Conservation (phyloP, 192 early-diverging fungal genomes). For the Irineochytrium annulatum region DNA sequence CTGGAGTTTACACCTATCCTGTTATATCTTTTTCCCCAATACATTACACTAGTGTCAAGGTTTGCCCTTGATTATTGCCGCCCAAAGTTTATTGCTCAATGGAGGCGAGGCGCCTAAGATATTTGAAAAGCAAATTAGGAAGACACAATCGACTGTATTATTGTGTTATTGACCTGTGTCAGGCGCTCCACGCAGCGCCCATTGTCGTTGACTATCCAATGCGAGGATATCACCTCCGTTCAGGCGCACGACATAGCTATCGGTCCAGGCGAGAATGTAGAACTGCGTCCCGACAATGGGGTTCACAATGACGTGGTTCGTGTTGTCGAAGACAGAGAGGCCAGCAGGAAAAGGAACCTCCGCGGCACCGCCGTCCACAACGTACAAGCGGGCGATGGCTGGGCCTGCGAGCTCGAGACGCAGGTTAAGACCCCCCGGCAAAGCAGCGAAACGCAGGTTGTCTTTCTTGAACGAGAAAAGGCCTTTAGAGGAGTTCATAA, state of each 20-base stretch:
- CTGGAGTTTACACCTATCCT: too few species aligned
- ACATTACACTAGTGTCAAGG: too few species aligned
- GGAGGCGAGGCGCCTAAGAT: too few species aligned
- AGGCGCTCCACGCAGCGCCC: too few species aligned
- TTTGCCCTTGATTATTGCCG: too few species aligned
- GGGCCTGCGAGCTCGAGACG: conserved; percentile 17
- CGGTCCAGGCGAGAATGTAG: conserved; percentile 26
- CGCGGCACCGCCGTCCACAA: conserved; percentile 14
- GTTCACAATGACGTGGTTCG: conserved; percentile 16
- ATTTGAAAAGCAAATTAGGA: too few species aligned
- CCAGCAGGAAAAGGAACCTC: conserved; percentile 25
- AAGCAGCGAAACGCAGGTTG: conserved; percentile 10
- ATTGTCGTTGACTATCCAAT: conserved; percentile 18
- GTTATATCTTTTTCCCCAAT: too few species aligned
- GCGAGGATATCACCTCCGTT: conserved; percentile 16
- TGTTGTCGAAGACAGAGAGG: conserved; percentile 21
- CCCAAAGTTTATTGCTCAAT: too few species aligned
- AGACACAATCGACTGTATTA: too few species aligned
- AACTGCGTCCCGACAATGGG: conserved; percentile 22
- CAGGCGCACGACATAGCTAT: conserved; percentile 16
- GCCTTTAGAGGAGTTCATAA: too few species aligned
- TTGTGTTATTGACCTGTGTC: too few species aligned
- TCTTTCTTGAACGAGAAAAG: too few species aligned
- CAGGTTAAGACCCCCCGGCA: conserved; percentile 4
- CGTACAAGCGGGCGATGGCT: conserved; percentile 23